These are phyloP conservation scores for Pseudogymnoascus sp. DNA, from an alignment of 2,329 filamentous ascomycete species.

Conservation along the genomic window DNA sequence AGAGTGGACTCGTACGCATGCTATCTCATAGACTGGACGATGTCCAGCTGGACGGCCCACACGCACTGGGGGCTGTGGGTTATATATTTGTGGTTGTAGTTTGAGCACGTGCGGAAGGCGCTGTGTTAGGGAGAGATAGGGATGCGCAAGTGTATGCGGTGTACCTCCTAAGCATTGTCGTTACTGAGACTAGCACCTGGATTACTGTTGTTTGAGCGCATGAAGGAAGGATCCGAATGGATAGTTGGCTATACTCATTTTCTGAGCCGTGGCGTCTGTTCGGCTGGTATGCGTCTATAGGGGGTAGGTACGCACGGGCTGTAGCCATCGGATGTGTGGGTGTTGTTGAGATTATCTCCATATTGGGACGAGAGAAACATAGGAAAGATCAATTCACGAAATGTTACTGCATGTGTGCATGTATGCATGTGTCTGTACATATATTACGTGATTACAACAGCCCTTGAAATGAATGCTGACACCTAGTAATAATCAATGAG, in stretches of 20 bases:
- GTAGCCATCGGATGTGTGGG: not conserved
- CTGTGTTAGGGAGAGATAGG: not conserved
- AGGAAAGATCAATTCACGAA: not conserved
- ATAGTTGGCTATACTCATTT: not conserved
- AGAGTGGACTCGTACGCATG: constrained; percentile 66
- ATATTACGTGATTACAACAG: not conserved
- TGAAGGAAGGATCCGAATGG: not conserved
- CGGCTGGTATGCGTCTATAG: not conserved
- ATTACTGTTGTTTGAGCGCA: not conserved
- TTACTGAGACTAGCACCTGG: not conserved
- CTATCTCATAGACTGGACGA: constrained; percentile 24
- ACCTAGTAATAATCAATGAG: not conserved
- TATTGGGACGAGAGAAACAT: not conserved
- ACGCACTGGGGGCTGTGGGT: not conserved
- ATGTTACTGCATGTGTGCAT: not conserved
- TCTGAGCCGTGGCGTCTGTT: not conserved
- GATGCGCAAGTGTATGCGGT: not conserved
- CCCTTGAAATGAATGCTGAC: not conserved
- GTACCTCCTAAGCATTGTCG: not conserved
- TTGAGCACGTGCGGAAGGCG: not conserved
- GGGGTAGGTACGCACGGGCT: not conserved
- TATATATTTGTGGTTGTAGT: not conserved
- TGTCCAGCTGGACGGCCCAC: not conserved
- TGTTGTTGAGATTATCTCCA: not conserved
- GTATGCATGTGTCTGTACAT: not conserved